These are phyloP conservation scores for Metschnikowia orientalis DNA, from an alignment of 805 yeast species.

Conservation along the genomic window DNA sequence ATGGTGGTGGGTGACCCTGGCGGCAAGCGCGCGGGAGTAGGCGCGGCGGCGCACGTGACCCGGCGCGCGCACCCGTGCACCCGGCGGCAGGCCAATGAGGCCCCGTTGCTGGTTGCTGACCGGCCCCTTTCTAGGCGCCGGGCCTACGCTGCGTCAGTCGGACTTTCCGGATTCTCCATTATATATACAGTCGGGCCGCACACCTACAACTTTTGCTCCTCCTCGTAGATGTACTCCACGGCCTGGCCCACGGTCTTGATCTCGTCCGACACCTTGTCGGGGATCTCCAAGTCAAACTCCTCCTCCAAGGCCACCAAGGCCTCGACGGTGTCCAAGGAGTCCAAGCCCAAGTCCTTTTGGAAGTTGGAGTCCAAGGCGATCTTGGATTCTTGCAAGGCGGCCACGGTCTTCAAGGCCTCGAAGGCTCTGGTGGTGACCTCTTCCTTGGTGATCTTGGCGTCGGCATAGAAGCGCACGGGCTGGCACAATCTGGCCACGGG, in stretches of 20 bases:
- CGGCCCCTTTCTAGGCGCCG: not conserved
- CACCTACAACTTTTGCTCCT: slow-evolving; percentile 42
- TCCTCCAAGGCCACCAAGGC: slow-evolving; percentile 88
- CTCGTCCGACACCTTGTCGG: slow-evolving; percentile 89
- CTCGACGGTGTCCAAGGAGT: slow-evolving; percentile 92
- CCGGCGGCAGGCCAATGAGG: slow-evolving; percentile 2
- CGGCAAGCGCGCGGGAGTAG: not conserved
- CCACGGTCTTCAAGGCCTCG: slow-evolving; percentile 64
- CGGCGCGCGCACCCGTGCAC: not conserved
- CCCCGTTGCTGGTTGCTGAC: not conserved
- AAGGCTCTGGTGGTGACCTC: slow-evolving; percentile 81
- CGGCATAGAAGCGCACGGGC: slow-evolving; percentile 52
- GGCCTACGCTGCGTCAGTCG: not conserved
- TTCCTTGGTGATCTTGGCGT: slow-evolving; percentile 61
- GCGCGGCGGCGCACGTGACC: not conserved
- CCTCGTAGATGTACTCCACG: slow-evolving; percentile 74
- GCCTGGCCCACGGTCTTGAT: slow-evolving; percentile 93
- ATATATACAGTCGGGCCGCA: slow-evolving; percentile 12
- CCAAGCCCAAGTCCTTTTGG: slow-evolving; percentile 77
- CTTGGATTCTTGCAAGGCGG: slow-evolving; percentile 43
- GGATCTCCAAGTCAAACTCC: slow-evolving; percentile 72
- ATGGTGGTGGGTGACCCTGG: not conserved
- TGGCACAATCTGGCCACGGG: slow-evolving; percentile 18
- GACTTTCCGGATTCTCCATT: slow-evolving; percentile 1
- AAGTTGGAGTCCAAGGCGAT: slow-evolving; percentile 48